Base-by-base conservation (phyloP, 2,329 filamentous ascomycete genomes). In the Claviceps humidiphila region DNA sequence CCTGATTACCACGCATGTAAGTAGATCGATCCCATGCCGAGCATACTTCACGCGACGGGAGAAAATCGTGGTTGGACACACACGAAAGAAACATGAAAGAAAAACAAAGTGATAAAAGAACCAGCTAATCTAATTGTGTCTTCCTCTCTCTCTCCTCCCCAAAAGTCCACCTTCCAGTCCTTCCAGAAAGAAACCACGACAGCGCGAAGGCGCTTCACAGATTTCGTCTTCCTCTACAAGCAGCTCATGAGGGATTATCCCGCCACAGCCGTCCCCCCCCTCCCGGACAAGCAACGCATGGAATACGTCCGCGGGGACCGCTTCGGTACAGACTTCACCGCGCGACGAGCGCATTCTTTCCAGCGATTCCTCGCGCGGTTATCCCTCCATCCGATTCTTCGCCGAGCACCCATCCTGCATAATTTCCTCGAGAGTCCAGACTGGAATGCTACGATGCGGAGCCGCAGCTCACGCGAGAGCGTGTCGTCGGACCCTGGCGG, bases 241-340 rank as follows among this genome's bases (percentile, higher is more conserved):
- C 84, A 87, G 37, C 82, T 98, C 50, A 82, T 78, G 57, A 84
- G 83, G 65, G 90, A 96, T 66, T 97, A 89, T 62, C 88, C 89
- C 54, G 87, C 89, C 71, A 88, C 86, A 68, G 93, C 93, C 47
- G 88, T 98, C 3, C 93, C 93, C 34, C 93, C 93, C 47, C 76
- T 98, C 51, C 93, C 93, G 51, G 93, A 97, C 71, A 98, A 97
- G 76, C 91, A 97, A 75, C 94, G 94, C 71, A 95, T 98, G 87
- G 89, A 95, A 64, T 97, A 97, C 65, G 93, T 97, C 50, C 87
- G 90, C 39, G 93, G 93, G 60, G 91, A 97, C 72, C 85, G 93
- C 57, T 98, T 98, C 68, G 89, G 90, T 8, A 71, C 84, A 49
- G 93, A 97, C 70, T 98, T 98, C 66, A 98, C 89, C 38, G 76